Conservation (phyloP, 306 rosid genomes). For the Prosopis cineraria region DNA sequence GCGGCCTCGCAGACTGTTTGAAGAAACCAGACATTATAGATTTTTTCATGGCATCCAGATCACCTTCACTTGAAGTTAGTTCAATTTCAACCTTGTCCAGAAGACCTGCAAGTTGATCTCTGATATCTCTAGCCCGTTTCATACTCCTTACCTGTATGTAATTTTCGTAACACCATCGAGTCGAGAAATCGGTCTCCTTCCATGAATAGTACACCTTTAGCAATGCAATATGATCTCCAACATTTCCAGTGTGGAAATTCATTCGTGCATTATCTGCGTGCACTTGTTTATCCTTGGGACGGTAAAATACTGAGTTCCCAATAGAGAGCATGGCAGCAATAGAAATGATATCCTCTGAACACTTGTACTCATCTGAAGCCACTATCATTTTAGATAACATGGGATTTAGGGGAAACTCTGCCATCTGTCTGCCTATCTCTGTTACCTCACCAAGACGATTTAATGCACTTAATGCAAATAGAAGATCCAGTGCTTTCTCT, state of each 20-base stretch:
- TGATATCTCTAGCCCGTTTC: constrained; percentile 93
- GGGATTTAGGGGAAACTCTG: constrained; percentile 97
- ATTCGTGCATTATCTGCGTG: constrained; percentile 92
- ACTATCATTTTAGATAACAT: constrained; percentile 93
- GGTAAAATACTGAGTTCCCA: constrained; percentile 91
- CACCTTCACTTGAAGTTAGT: constrained; percentile 57
- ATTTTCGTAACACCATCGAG: constrained; percentile 96
- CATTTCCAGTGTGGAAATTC: constrained; percentile 92
- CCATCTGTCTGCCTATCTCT: constrained; percentile 89
- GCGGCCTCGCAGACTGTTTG: constrained; percentile 79
- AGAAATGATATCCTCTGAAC: constrained; percentile 87
- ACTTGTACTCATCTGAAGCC: constrained; percentile 83
- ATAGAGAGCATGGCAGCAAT: constrained; percentile 93
- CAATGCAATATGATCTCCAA: constrained; percentile 91
- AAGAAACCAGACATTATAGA: constrained; percentile 93
- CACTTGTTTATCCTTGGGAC: constrained; percentile 99
- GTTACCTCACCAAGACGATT: constrained; percentile 90
- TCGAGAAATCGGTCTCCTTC: constrained; percentile 95
- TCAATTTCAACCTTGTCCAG: constrained; percentile 94
- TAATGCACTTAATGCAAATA: constrained; percentile 82
- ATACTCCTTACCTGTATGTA: constrained; percentile 98
- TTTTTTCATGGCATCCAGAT: constrained; percentile 79
- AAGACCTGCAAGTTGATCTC: constrained; percentile 95
- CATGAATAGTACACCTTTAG: constrained; percentile 91
- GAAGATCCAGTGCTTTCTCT: constrained; percentile 86